phyloP scores from a whole-genome alignment of 257 asterid species.

The Solanum tacnaense region DNA sequence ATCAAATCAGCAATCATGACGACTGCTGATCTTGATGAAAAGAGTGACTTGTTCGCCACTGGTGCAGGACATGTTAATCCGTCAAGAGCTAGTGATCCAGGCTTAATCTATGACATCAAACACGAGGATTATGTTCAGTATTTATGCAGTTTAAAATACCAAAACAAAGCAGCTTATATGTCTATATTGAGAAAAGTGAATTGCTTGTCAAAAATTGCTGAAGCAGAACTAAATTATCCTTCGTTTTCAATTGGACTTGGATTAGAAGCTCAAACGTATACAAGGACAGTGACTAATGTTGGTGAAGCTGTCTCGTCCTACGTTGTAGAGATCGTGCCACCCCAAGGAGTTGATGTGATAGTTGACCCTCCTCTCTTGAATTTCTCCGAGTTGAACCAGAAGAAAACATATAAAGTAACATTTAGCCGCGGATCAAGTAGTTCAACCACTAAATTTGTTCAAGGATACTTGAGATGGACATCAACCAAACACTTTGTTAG shows the following conservation, averaged over 20 bases:
- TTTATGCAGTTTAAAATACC: slow-evolving; percentile 3
- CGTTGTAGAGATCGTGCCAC: background rate
- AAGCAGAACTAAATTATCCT: background rate
- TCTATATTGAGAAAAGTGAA: background rate
- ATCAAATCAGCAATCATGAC: slow-evolving; percentile 29
- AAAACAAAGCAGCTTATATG: background rate
- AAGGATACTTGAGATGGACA: slow-evolving; percentile 2
- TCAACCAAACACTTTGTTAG: slow-evolving; percentile 7
- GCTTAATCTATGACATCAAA: slow-evolving; percentile 6
- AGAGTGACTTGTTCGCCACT: background rate
- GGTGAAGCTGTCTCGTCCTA: background rate
- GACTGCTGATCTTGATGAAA: slow-evolving; percentile 5
- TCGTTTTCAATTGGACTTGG: background rate
- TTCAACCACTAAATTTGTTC: background rate
- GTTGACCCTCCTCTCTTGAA: background rate
- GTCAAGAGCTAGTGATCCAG: background rate
- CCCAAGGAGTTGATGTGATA: background rate
- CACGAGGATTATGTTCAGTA: slow-evolving; percentile 1
- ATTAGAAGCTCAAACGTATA: background rate
- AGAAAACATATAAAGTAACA: background rate
- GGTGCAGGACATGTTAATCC: slow-evolving; percentile 14
- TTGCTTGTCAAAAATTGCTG: background rate
- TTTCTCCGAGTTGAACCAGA: background rate
- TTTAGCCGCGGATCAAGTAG: background rate
- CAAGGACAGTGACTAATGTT: background rate